Base-by-base conservation (phyloP, 192 early-diverging fungal genomes). In the Backusella tuberculispora region DNA sequence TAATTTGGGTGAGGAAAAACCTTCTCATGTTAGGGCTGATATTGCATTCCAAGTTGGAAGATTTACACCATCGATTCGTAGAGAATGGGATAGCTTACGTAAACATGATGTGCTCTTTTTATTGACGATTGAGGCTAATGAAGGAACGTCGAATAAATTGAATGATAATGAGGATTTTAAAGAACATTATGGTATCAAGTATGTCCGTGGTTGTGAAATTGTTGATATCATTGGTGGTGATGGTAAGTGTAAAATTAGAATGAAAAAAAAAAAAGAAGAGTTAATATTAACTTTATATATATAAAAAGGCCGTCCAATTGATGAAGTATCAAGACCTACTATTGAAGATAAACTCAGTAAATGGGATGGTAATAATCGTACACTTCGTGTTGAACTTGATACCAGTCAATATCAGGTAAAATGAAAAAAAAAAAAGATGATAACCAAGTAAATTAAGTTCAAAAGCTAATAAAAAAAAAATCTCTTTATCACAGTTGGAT, bases 51-150 rank as follows among this genome's bases (percentile, higher is more conserved):
- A 90, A 48, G 76, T 98, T 41, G 80, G 84, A 17, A 76, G 80
- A 38, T 95, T 91, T 73, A 85, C 89, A 0, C 90, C 94, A 21
- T 85, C 89, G 0, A 90, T 98, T 40, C 87, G 87, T 14, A 80
- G 76, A 15, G 97, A 99, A 83, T 99, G 98, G 98, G 95, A 96
- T 74, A 77, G 86, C 26, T 81, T 98, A 24, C 84, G 90, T 5
- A 86, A 87, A n/a, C 92, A 91, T 50, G 97, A 98, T 78, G 90
- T 96, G n/a, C 78, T 99, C 40, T 94, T 99, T 76, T 78, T 99
- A 63, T 67, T 97, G 24, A 84, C 89, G 4, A 88, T 96, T 24
- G 78, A 90, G 74, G 86, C 85, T 4, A 76, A 85, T 37, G 86
- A 88, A 17, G 70, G 78, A 8, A 85, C 83, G 14, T 75, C 75